Evolutionary conservation across 140 eudicot genomes (phyloP).

Genomic region (Senecio squalidus): DNA sequence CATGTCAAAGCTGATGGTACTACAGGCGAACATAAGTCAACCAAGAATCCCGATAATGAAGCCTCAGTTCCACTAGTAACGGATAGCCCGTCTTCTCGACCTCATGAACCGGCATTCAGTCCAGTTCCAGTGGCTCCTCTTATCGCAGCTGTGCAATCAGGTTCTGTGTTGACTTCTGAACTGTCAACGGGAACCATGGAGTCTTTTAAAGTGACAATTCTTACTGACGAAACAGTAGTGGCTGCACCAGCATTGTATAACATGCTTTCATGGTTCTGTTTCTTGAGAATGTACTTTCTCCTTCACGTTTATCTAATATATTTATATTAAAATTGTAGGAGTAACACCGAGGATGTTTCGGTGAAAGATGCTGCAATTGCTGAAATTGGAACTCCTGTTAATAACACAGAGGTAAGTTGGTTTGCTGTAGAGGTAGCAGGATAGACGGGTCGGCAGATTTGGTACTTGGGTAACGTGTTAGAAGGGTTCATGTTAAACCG

Average conservation of each 20-base stretch:
- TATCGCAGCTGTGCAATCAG: conserved; percentile 38
- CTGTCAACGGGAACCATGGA: conserved; percentile 25
- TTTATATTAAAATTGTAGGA: conserved; percentile 27
- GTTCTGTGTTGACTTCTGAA: conserved; percentile 33
- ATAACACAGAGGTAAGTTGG: conserved; percentile 34
- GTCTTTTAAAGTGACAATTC: conserved; percentile 27
- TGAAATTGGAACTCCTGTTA: conserved; percentile 29
- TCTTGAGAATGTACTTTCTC: not conserved
- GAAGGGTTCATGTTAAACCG: not conserved
- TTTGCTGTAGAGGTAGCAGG: not conserved
- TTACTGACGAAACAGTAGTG: conserved; percentile 33
- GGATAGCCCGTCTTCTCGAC: conserved; percentile 36
- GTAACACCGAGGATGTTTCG: conserved; percentile 21
- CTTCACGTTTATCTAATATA: not conserved
- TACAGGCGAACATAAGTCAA: conserved; percentile 29
- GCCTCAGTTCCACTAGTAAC: conserved; percentile 31
- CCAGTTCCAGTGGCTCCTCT: conserved; percentile 46
- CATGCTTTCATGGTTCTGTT: not conserved
- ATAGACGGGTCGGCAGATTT: too few relatives aligned
- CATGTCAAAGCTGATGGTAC: conserved; percentile 35
- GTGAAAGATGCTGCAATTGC: conserved; percentile 25
- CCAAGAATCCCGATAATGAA: conserved; percentile 30
- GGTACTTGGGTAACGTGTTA: not conserved
- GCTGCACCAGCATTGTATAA: conserved; percentile 35
- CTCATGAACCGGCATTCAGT: conserved; percentile 40